A percentile compares a stretch with the other conserved stretches of the same genome.
phyloP scores from a whole-genome alignment of 108 stramenopile genomes.

The Epithemia pelagica region DNA sequence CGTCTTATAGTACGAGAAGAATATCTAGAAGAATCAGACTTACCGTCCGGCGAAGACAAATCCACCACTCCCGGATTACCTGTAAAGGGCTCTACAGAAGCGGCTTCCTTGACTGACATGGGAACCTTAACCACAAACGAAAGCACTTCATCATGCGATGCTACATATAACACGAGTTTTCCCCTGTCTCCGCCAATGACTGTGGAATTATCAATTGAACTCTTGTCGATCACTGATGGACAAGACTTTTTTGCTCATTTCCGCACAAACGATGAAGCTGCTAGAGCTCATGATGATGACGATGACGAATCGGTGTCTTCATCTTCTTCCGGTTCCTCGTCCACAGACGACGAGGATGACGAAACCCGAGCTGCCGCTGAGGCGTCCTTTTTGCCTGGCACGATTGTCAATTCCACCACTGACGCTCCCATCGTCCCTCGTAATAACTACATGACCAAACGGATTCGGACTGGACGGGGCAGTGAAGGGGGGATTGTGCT shows the following conservation, averaged over 20 bases:
- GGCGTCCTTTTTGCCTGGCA: neutral
- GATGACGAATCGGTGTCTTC: conserved; percentile 8
- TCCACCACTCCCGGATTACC: neutral
- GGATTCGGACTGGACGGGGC: conserved; percentile 72
- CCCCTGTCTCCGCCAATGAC: conserved; percentile 27
- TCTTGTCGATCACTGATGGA: conserved; percentile 63
- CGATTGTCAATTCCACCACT: neutral
- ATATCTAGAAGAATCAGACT: conserved; percentile 2
- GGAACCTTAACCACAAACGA: neutral
- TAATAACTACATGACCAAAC: conserved; percentile 46
- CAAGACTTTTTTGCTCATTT: conserved; percentile 61
- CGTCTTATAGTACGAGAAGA: conserved; percentile 47
- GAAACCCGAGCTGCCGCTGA: neutral
- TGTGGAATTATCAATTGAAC: conserved; percentile 62
- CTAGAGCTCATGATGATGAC: conserved; percentile 1
- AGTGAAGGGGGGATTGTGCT: conserved; percentile 63
- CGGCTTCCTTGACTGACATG: conserved; percentile 16
- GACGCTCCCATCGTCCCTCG: conserved; percentile 8
- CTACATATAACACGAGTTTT: neutral
- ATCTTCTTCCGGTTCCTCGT: too few relatives aligned
- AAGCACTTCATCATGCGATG: neutral
- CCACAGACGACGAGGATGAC: neutral
- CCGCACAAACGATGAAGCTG: conserved; percentile 18
- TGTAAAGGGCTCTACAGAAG: conserved; percentile 12
- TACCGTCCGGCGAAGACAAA: neutral